A percentile compares a stretch with the other conserved stretches of the same genome.
Conservation (phyloP, 768 basidiomycete genomes). For the Suillus luteus region DNA sequence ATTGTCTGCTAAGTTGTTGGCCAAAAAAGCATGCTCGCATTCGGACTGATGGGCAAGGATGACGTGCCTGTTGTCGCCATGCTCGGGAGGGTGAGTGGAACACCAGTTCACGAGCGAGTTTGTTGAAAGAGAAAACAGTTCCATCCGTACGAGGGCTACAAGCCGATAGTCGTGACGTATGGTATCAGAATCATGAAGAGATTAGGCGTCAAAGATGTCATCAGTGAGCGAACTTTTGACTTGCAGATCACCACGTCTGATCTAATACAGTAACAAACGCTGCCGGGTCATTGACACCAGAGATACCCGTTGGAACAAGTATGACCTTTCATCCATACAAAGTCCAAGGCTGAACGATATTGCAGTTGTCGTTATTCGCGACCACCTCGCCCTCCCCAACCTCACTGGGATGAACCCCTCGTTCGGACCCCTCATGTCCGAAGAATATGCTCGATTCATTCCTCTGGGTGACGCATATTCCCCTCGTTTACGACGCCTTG, state of each 20-base stretch:
- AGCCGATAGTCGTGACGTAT: conserved; percentile 67
- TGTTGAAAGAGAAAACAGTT: conserved; percentile 47
- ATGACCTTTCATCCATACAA: conserved; percentile 27
- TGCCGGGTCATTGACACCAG: conserved; percentile 75
- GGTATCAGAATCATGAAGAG: conserved; percentile 79
- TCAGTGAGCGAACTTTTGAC: conserved; percentile 53
- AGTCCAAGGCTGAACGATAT: conserved; percentile 14
- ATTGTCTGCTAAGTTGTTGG: conserved; percentile 59
- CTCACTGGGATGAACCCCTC: conserved; percentile 78
- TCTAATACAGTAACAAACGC: conserved; percentile 77
- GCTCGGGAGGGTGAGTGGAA: conserved; percentile 72
- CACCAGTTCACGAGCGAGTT: background rate
- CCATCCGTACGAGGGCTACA: conserved; percentile 85
- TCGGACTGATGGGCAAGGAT: conserved; percentile 68
- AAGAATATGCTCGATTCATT: conserved; percentile 71
- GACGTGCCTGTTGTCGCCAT: conserved; percentile 86
- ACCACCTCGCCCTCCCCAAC: conserved; percentile 82
- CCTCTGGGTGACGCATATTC: conserved; percentile 87
- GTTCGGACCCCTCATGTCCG: conserved; percentile 66
- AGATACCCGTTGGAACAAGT: conserved; percentile 82
- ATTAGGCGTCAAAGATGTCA: conserved; percentile 72
- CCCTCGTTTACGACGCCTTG: conserved; percentile 62
- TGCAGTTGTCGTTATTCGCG: conserved; percentile 79
- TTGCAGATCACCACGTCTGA: background rate
- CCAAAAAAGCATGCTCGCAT: conserved; percentile 78